Base-by-base conservation (phyloP, 805 yeast species). In the Starmerella bombicola region DNA sequence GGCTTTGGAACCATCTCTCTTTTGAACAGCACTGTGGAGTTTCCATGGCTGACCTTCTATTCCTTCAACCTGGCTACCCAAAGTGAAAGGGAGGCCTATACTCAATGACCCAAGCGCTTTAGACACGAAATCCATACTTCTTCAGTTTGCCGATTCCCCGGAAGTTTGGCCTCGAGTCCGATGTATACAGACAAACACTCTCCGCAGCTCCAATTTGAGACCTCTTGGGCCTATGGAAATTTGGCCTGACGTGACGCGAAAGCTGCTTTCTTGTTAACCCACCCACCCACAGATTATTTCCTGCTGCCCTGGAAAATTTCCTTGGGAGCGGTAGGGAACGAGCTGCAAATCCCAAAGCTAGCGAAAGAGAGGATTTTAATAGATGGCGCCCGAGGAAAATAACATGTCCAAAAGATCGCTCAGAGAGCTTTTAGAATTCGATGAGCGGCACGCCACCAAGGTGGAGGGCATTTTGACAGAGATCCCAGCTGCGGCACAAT, bases 101-200 rank as follows among this genome's bases (percentile, higher is more conserved):
- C 49, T 43, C 13, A 53, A 57, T 3, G 74, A 64, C 34, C 71
- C 71, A 21, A 78, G 60, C 1, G 85, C 72, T 45, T 71, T 75
- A 1, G 81, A 60, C n/a, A 79, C 62, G 52, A 79, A 80, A 60
- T 79, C 78, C 86, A 79, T 79, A 24, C 12, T 24, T 24, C 9
- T 24, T 24, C 13, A 10, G 28, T 24, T 24, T 24, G 13, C n/a
- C n/a, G n/a, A n/a, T n/a, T n/a, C n/a, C n/a, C n/a, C n/a, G n/a
- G n/a, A n/a, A n/a, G n/a, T n/a, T n/a, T n/a, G n/a, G n/a, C n/a
- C n/a, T n/a, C n/a, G n/a, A n/a, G n/a, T n/a, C n/a, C n/a, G n/a
- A n/a, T n/a, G n/a, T n/a, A n/a, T n/a, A n/a, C n/a, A n/a, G n/a
- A n/a, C n/a, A n/a, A n/a, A n/a, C n/a, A n/a, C n/a, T n/a, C n/a